Percentiles rank a stretch among this genome's conserved stretches.
These are phyloP conservation scores for Colletotrichum liriopes DNA, from an alignment of 2,329 filamentous ascomycete species.

Conservation along the genomic window DNA sequence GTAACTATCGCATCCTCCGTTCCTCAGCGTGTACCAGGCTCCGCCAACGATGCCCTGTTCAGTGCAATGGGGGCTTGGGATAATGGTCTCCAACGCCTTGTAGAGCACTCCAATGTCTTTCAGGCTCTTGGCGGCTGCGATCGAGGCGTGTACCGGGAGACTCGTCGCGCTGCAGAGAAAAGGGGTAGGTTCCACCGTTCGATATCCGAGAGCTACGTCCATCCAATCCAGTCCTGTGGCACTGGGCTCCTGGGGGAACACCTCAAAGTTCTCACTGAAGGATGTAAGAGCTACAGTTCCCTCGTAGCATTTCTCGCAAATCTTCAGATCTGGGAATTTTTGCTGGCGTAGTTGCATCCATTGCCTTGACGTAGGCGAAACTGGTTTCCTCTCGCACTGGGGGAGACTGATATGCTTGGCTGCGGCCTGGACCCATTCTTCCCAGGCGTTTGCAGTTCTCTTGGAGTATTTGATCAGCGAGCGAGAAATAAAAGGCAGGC, in stretches of 20 bases:
- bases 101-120: slow-evolving; percentile 50
- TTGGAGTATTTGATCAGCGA: slow-evolving; percentile 38
- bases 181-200: neutral
- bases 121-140: slow-evolving; percentile 47
- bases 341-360: slow-evolving; percentile 49
- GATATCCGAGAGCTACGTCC: slow-evolving; percentile 22
- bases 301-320: slow-evolving; percentile 55
- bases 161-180: slow-evolving; percentile 16
- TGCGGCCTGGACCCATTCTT: slow-evolving; percentile 47
- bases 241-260: neutral
- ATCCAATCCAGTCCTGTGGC: slow-evolving; percentile 22
- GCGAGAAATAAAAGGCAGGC: slow-evolving; percentile 47
- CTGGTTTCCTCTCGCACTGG: slow-evolving; percentile 49
- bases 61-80: slow-evolving; percentile 48
- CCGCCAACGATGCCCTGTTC: slow-evolving; percentile 49
- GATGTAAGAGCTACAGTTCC: slow-evolving; percentile 51
- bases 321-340: slow-evolving; percentile 46
- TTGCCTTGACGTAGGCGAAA: slow-evolving; percentile 44
- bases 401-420: slow-evolving; percentile 47
- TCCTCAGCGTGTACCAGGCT: slow-evolving; percentile 53
- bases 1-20: slow-evolving; percentile 45
- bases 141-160: slow-evolving; percentile 45
- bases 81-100: slow-evolving; percentile 46
- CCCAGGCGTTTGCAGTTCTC: slow-evolving; percentile 48
- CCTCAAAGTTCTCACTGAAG: slow-evolving; percentile 48